Conservation (phyloP, 148 eudicot genomes). For the Simmondsia chinensis region DNA sequence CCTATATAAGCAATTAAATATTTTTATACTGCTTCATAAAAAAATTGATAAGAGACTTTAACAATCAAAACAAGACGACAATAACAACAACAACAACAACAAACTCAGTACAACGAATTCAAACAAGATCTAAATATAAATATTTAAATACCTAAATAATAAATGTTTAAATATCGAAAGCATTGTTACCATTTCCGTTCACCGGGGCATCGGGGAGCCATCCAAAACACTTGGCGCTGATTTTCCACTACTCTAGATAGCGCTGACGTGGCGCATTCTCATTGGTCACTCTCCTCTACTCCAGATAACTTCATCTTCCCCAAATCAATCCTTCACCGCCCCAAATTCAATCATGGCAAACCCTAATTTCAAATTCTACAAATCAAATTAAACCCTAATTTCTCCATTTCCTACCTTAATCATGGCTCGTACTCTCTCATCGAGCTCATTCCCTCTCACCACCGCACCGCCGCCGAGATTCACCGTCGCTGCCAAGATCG, state of each 20-base stretch:
- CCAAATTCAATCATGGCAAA: conserved; percentile 13
- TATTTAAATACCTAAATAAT: no score
- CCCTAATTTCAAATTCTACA: conserved; percentile 1
- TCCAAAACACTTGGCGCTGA: conserved; percentile 16
- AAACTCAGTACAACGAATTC: no score
- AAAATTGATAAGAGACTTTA: no score
- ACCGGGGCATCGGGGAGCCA: no score
- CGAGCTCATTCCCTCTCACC: conserved; percentile 53
- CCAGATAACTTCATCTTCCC: conserved; percentile 13
- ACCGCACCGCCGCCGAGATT: conserved; percentile 40
- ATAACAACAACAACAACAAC: no score
- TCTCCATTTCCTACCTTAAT: neutral
- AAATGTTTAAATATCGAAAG: no score
- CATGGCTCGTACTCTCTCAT: conserved; percentile 62
- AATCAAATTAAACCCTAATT: neutral
- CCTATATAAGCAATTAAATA: no score
- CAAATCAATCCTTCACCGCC: conserved; percentile 9
- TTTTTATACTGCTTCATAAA: no score
- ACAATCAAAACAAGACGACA: no score
- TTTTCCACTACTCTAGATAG: conserved; percentile 29
- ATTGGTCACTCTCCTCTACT: conserved; percentile 34
- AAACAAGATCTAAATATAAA: no score
- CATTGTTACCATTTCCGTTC: no score
- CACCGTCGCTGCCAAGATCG: conserved; percentile 35
- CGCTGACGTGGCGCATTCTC: conserved; percentile 35